Evolutionary conservation across 495 filamentous ascomycete species (phyloP).

Genomic region (Apodospora peruviana): DNA sequence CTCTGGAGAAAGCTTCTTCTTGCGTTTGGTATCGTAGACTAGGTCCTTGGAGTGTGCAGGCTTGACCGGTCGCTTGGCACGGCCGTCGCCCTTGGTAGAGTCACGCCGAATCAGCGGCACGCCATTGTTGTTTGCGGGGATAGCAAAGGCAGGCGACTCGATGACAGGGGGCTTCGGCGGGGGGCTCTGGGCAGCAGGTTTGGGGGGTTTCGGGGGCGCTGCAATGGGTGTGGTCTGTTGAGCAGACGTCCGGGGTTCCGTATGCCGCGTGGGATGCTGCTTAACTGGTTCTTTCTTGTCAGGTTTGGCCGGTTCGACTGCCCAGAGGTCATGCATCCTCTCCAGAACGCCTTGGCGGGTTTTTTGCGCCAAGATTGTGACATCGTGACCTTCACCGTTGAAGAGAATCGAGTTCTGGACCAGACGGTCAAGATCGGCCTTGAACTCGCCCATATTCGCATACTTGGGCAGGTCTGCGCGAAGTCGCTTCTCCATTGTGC

Average conservation of each 20-base stretch:
- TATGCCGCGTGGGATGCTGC: conserved; percentile 43
- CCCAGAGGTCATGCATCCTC: conserved; percentile 46
- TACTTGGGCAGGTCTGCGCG: conserved; percentile 64
- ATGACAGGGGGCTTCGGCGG: conserved; percentile 31
- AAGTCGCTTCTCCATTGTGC: conserved; percentile 72
- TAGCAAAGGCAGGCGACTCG: conserved; percentile 64
- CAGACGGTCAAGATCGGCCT: conserved; percentile 67
- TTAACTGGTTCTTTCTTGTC: conserved; percentile 51
- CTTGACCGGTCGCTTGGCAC: conserved; percentile 92
- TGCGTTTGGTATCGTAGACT: conserved; percentile 74
- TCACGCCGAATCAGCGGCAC: conserved; percentile 91
- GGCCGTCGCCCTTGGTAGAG: conserved; percentile 64
- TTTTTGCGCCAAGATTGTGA: conserved; percentile 57
- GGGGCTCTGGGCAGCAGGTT: conserved; percentile 19
- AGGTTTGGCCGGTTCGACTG: conserved; percentile 43
- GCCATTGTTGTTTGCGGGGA: conserved; percentile 64
- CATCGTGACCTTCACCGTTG: conserved; percentile 71
- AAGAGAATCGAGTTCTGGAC: conserved; percentile 70
- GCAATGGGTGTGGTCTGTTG: conserved; percentile 42
- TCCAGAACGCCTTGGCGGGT: conserved; percentile 57
- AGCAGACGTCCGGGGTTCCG: conserved; percentile 33
- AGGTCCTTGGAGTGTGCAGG: conserved; percentile 83
- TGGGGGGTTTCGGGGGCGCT: conserved; percentile 18
- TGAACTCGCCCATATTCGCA: conserved; percentile 54
- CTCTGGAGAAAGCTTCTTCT: conserved; percentile 88